Base-by-base conservation (phyloP, 257 asterid species). In the Solanum neorickii region DNA sequence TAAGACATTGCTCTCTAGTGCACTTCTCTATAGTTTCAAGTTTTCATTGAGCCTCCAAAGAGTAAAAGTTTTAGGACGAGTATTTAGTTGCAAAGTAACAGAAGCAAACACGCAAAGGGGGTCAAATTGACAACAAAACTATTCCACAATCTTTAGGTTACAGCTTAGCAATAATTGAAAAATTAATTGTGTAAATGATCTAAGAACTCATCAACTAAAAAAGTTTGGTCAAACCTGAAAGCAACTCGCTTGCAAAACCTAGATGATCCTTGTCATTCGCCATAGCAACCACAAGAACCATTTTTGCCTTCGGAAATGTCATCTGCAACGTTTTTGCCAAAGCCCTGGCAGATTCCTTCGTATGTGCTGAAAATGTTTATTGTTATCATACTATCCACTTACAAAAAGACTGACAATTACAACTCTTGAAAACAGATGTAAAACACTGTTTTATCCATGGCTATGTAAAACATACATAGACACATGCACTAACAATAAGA, bases 201-300 rank as follows among this genome's bases (percentile, higher is more conserved):
- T 16, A 47, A 27, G 84, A 78, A 78, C 66, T 78, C 66, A 1
- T 46, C 25, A 78, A 46, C 84, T 18, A 16, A 78, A 78, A 78
- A 27, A 27, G 39, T 66, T 76, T 91, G 84, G 85, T 72, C 88
- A 84, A 35, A 96, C 99, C 98, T 93, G 96, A 90, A 80, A 97
- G 93, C 46, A 95, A 88, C 86, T 86, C 98, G 86, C 91, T 89
- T 35, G 99, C 98, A 86, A 97, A 97, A 66, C 96, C 96, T 23
- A 92, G 44, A 91, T 95, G 99, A 87, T 95, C 98, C 93, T 97
- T 97, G 93, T 97, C 99, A 46, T 87, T 94, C 5, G 99, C 99
- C 99, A 97, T 97, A 80, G 98, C 95, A 89, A 95, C 96, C 89
- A 94, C 95, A 65, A 97, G 92, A 88, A 93, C 66, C 66, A 78